Evolutionary conservation across 2,329 filamentous ascomycete genomes (phyloP), one percentile per base, ranked within the genome.

Genomic region (Amauroascus verrucosus): DNA sequence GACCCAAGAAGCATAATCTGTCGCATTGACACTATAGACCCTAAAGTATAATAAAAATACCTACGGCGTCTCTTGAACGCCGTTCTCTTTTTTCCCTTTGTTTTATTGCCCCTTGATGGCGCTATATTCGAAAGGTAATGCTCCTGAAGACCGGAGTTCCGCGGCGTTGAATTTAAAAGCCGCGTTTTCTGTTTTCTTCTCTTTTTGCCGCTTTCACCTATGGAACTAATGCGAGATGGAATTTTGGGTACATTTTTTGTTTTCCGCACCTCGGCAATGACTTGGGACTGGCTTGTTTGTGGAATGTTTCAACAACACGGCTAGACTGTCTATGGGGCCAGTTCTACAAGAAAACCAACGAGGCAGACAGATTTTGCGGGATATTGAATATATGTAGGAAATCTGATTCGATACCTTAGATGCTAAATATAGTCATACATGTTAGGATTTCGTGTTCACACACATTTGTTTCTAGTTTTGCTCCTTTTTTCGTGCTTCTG

Each of bases 1-100:
- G 91, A 81, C 83, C 26, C 76, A 84, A 64, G 76, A 78, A 56
- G 66, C 61, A 9, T 51, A 41, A 26, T 30, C n/a, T n/a, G n/a
- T n/a, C n/a, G n/a, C n/a, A n/a, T n/a, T n/a, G n/a, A n/a, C n/a
- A n/a, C n/a, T n/a, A n/a, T n/a, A n/a, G n/a, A n/a, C 26, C 26
- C 26, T 5, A 30, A 30, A 30, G 4, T 30, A 30, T 9, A 30
- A 9, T 9, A 9, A 30, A n/a, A 30, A 4, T 30, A 30, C 26
- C 9, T 30, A 4, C 26, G 26, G 26, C 26, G 26, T 30, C 5
- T 30, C 9, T 30, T 9, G 26, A 30, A 9, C 3, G 33, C 26
- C 26, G 4, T 30, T 30, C 9, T 30, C 5, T n/a, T n/a, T n/a
- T n/a, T n/a, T n/a, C n/a, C n/a, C n/a, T n/a, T n/a, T n/a, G n/a